Percentiles rank a stretch among this genome's conserved stretches.
Conservation (phyloP, 2,329 filamentous ascomycete species). For the Cladosporium cucumerinum region DNA sequence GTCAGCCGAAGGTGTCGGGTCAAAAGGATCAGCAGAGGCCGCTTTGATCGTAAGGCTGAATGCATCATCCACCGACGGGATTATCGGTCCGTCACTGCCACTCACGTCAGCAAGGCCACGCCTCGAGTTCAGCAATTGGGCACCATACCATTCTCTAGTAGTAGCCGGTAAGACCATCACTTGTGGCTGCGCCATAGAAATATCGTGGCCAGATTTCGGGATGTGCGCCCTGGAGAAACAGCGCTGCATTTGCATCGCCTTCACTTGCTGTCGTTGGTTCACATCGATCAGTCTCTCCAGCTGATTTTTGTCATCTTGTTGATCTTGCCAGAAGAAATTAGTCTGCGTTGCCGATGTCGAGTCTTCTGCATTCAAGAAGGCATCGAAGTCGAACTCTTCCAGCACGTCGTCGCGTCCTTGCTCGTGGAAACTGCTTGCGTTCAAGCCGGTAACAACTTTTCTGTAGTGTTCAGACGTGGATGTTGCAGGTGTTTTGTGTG, state of each 20-base stretch:
- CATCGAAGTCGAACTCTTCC: slow-evolving; percentile 65
- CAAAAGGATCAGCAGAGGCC: not conserved
- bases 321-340: not conserved
- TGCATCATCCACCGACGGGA: not conserved
- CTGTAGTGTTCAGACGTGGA: not conserved
- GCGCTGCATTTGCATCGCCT: not conserved
- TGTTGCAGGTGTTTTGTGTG: slow-evolving; percentile 49
- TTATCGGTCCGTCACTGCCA: not conserved
- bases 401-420: slow-evolving; percentile 57
- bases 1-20: not conserved
- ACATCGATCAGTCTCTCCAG: not conserved
- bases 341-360: not conserved
- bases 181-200: not conserved
- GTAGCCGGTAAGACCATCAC: not conserved
- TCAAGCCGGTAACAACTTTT: not conserved
- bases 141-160: not conserved
- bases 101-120: not conserved
- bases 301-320: not conserved
- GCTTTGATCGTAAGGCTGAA: not conserved
- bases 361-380: slow-evolving; percentile 52
- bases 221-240: not conserved
- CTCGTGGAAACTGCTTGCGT: not conserved
- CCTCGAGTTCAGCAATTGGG: not conserved
- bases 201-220: not conserved
- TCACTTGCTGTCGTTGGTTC: not conserved